Conservation (phyloP, 108 stramenopile species). For the Cylindrotheca closterium region DNA sequence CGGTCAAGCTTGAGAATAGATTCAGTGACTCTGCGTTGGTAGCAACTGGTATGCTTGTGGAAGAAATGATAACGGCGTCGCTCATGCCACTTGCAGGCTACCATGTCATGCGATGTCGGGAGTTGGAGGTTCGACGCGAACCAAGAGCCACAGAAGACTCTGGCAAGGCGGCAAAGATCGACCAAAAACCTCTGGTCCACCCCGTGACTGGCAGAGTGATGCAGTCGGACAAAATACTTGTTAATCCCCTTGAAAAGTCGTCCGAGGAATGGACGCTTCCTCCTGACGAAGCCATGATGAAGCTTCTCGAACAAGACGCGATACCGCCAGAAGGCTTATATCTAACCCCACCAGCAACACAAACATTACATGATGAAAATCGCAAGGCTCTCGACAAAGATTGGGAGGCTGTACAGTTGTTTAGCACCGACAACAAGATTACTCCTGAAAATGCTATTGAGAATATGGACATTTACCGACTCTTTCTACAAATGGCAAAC, state of each 20-base stretch:
- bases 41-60: slow-evolving; percentile 56
- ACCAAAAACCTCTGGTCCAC: background rate
- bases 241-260: slow-evolving; percentile 5
- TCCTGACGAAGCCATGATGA: slow-evolving; percentile 50
- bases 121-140: slow-evolving; percentile 17
- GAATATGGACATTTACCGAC: slow-evolving; percentile 22
- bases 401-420: background rate
- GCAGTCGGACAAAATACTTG: slow-evolving; percentile 8
- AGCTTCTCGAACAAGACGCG: slow-evolving; percentile 22
- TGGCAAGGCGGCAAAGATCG: background rate
- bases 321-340: slow-evolving; percentile 10
- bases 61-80: slow-evolving; percentile 61
- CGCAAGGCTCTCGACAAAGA: background rate
- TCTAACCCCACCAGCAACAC: background rate
- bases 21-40: slow-evolving; percentile 57
- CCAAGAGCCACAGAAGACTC: background rate
- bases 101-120: slow-evolving; percentile 53
- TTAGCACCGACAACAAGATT: background rate
- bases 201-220: slow-evolving; percentile 20
- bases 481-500: slow-evolving; percentile 1
- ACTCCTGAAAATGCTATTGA: slow-evolving; percentile 7
- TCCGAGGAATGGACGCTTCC: slow-evolving; percentile 60
- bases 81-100: slow-evolving; percentile 56
- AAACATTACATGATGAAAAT: background rate
- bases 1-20: background rate